Evolutionary conservation across 2,329 filamentous ascomycete species (phyloP).

Genomic region (Xylariales sp.): DNA sequence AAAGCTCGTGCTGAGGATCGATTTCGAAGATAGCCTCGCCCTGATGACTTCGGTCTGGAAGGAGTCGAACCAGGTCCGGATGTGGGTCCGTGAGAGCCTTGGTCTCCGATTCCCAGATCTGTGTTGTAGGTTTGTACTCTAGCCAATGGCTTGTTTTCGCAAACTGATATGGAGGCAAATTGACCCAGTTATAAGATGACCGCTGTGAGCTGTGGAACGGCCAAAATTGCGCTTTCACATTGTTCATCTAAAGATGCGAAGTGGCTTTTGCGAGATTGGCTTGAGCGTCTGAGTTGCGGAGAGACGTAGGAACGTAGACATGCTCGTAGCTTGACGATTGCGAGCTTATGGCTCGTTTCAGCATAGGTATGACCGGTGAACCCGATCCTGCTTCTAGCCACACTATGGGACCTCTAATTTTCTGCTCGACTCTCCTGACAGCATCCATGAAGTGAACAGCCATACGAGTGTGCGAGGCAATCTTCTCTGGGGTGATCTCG

Average conservation of each 20-base stretch:
- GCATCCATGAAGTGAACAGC: no score
- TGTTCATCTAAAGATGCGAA: constrained; percentile 6
- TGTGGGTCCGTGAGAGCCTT: no score
- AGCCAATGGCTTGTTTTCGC: constrained; percentile 22
- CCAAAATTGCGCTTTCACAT: constrained; percentile 17
- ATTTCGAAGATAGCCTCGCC: constrained; percentile 12
- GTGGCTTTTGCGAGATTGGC: not conserved
- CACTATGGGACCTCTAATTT: no score
- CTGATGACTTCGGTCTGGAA: constrained; percentile 9
- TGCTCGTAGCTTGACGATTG: no score
- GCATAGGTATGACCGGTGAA: constrained; percentile 12
- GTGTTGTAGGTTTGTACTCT: no score
- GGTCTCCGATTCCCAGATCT: no score
- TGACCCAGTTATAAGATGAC: constrained; percentile 9
- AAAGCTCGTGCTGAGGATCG: constrained; percentile 15
- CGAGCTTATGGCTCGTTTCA: not conserved
- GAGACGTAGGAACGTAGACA: constrained; percentile 1
- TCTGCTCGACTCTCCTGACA: no score
- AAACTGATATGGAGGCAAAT: constrained; percentile 26
- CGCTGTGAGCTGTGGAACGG: constrained; percentile 15
- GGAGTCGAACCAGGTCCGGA: no score
- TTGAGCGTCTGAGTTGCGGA: not conserved
- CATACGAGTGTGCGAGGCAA: no score
- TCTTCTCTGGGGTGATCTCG: no score
- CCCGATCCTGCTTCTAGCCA: no score